Evolutionary conservation across 2,329 filamentous ascomycete species (phyloP), one percentile per base, ranked within the genome.

Genomic region (Elsinoe australis): DNA sequence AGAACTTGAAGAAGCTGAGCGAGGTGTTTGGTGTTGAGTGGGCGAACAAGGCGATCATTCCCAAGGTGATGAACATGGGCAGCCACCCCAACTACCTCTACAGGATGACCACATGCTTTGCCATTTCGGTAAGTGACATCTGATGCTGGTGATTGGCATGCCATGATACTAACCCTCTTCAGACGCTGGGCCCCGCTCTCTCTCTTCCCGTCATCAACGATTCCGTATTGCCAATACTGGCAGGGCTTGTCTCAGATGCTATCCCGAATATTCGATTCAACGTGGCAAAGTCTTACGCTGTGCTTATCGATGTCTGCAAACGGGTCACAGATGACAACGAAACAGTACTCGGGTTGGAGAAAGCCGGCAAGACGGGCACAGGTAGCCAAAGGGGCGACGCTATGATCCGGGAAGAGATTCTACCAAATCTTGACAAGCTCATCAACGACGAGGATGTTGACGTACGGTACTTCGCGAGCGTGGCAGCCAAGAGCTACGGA

Each of bases 241-340:
- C 95, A 68, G 87, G 90, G 71, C 84, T 98, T 48, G 87, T 94
- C 46, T 78, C 80, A 36, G 92, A 98, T 63, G 88, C 94, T 35
- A 98, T 98, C 54, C 92, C 92, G 57, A 98, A 98, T 71, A 98
- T 98, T 64, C 87, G 92, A 45, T 98, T 98, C 78, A 98, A 98
- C 67, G 92, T 98, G 39, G 92, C 92, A 58, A 98, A 98, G 74
- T 96, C 92, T 38, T 98, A 96, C 64, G 80, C 82, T 17, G 83
- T 92, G 45, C 73, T 98, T 51, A 88, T 96, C 60, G 82, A 85
- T 58, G 88, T 89, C n/a, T 76, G 98, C 61, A 88, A 90, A 68
- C 85, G 87, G 58, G 76, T 98, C 49, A 90, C 92, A 2, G 85
- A 89, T 48, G 77, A 92, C 62, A 88, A 88, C 53, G 59, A 53